These are phyloP conservation scores for Pseudogymnoascus verrucosus DNA, from an alignment of 2,329 filamentous ascomycete genomes.

Conservation along the genomic window DNA sequence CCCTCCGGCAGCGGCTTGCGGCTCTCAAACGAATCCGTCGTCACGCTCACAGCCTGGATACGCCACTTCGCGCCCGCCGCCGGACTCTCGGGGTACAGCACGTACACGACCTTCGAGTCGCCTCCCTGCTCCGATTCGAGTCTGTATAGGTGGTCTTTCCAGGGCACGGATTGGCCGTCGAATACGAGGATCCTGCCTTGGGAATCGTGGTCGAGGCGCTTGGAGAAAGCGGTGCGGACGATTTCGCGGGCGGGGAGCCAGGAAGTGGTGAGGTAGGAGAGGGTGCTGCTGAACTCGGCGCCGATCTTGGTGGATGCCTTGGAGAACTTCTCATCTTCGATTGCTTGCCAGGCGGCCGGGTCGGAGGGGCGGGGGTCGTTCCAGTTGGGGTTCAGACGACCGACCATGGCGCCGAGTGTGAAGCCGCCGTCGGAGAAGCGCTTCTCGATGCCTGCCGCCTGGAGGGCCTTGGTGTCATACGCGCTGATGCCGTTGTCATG, in stretches of 20 bases:
- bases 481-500: conserved; percentile 91
- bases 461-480: conserved; percentile 65
- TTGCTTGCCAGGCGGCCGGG: conserved; percentile 53
- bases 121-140: conserved; percentile 58
- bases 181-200: conserved; percentile 77
- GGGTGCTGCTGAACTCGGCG: conserved; percentile 74
- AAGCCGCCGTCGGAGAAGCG: conserved; percentile 78
- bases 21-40: conserved; percentile 81
- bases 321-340: conserved; percentile 75
- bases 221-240: conserved; percentile 67
- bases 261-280: conserved; percentile 64
- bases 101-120: conserved; percentile 64
- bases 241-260: conserved; percentile 85
- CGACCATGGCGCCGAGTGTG: conserved; percentile 75
- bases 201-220: conserved; percentile 59
- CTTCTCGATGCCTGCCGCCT: conserved; percentile 67
- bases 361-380: conserved; percentile 55
- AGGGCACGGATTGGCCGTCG: conserved; percentile 69
- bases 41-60: conserved; percentile 82
- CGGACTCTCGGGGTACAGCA: conserved; percentile 81
- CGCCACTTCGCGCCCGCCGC: conserved; percentile 77
- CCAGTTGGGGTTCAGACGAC: conserved; percentile 70
- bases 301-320: conserved; percentile 77
- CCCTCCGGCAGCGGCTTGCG: conserved; percentile 82
- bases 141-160: conserved; percentile 93